These are phyloP conservation scores for Kickxella alabastrina DNA, from an alignment of 192 early-diverging fungal species.

Conservation along the genomic window DNA sequence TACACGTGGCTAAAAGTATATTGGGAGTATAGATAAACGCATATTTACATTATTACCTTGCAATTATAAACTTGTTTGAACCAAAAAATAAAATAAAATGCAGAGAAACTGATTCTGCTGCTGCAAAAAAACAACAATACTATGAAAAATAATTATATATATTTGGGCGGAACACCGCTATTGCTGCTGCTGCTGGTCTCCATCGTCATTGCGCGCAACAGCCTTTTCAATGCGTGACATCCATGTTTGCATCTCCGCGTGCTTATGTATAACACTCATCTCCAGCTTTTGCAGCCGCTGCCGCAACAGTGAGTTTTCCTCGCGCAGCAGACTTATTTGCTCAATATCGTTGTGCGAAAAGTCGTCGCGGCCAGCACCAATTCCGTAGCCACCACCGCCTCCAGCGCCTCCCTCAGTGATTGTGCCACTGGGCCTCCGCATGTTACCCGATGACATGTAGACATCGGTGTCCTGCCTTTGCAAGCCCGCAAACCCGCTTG, in stretches of 20 bases:
- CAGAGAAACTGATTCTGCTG: too few relatives aligned
- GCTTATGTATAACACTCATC: constrained; percentile 33
- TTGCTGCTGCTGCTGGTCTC: too few relatives aligned
- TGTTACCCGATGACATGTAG: background rate
- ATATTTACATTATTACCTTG: too few relatives aligned
- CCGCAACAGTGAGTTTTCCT: constrained; percentile 35
- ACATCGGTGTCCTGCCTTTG: constrained; percentile 12
- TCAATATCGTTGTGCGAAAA: constrained; percentile 16
- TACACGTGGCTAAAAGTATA: too few relatives aligned
- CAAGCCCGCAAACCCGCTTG: background rate
- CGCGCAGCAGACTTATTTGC: constrained; percentile 26
- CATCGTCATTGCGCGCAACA: constrained; percentile 14
- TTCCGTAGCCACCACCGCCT: constrained; percentile 10
- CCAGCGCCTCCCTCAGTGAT: constrained; percentile 16
- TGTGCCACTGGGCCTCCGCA: constrained; percentile 25
- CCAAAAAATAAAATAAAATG: too few relatives aligned
- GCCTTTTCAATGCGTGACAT: constrained; percentile 40
- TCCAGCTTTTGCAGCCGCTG: constrained; percentile 36
- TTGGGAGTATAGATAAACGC: too few relatives aligned
- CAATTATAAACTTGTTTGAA: too few relatives aligned
- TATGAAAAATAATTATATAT: too few relatives aligned
- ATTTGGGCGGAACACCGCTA: too few relatives aligned
- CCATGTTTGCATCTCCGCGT: constrained; percentile 39
- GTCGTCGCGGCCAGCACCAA: constrained; percentile 23
- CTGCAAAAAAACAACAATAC: too few relatives aligned